Evolutionary conservation across 108 stramenopile genomes (phyloP).

Genomic region (Craspedostauros australis): DNA sequence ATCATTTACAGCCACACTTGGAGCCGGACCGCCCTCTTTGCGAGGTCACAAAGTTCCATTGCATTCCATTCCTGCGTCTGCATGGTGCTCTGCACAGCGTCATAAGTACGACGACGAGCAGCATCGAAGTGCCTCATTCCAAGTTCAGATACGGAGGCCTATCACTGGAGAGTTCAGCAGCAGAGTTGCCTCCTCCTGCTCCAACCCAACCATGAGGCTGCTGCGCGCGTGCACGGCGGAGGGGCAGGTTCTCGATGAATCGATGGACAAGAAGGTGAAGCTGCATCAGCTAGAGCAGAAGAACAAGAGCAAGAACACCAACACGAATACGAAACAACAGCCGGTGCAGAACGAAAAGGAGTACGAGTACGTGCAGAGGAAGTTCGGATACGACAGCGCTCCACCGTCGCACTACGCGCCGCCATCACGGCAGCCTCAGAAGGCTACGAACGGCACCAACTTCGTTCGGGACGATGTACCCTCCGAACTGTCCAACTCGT

Average conservation of each 20-base stretch:
- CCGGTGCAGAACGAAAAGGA: not conserved
- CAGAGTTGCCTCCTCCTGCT: not conserved
- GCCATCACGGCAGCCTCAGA: no score
- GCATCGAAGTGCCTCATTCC: no score
- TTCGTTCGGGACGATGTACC: no score
- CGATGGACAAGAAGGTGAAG: not conserved
- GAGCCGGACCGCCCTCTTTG: no score
- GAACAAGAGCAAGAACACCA: not conserved
- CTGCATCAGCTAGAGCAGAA: not conserved
- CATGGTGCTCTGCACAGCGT: no score
- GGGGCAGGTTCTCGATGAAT: not conserved
- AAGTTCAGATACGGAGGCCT: no score
- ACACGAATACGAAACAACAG: not conserved
- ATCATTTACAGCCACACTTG: no score
- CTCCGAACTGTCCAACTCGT: slow-evolving; percentile 12
- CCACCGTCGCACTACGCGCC: slow-evolving; percentile 17
- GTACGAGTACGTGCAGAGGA: slow-evolving; percentile 17
- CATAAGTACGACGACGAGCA: no score
- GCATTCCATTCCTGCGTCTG: no score
- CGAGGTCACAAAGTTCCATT: no score
- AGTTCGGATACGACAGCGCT: slow-evolving; percentile 13
- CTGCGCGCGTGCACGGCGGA: not conserved
- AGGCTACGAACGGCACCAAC: no score
- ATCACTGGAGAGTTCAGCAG: not conserved
- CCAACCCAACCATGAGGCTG: not conserved